These are phyloP conservation scores for Fomitiporia mediterranea DNA, from an alignment of 1,284 basidiomycete species.

Conservation along the genomic window DNA sequence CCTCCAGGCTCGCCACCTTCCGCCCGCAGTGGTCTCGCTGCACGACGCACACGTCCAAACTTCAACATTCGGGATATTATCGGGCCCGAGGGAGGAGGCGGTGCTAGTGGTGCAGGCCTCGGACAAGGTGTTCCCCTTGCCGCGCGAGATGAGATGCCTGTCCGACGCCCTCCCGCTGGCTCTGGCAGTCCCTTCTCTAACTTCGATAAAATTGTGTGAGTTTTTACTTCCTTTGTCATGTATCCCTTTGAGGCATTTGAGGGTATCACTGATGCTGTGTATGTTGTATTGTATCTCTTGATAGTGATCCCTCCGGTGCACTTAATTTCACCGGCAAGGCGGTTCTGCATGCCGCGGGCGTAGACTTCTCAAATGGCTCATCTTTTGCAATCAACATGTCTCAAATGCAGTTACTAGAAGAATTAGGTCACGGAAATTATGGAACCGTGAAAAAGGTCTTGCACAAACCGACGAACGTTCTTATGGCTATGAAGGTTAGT, in stretches of 20 bases:
- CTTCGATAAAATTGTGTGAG: conserved; percentile 92
- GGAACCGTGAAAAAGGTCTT: conserved; percentile 95
- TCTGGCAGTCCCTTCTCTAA: conserved; percentile 84
- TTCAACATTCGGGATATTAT: conserved; percentile 63
- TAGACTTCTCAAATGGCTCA: conserved; percentile 91
- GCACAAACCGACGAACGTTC: conserved; percentile 91
- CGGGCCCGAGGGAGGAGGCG: conserved; percentile 37
- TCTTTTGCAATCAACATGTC: conserved; percentile 96
- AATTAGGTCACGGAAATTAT: conserved; percentile 95
- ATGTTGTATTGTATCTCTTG: conserved; percentile 16
- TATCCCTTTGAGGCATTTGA: conserved; percentile 10
- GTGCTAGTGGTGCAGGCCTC: conserved; percentile 60
- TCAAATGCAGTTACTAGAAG: conserved; percentile 87
- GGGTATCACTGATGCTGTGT: conserved; percentile 12
- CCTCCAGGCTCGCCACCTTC: conserved; percentile 27
- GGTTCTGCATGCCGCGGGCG: conserved; percentile 86
- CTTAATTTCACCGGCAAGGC: conserved; percentile 95
- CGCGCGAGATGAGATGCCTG: conserved; percentile 33
- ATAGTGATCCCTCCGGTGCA: conserved; percentile 87
- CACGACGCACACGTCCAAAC: conserved; percentile 50
- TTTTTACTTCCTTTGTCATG: conserved; percentile 23
- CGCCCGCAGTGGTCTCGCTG: conserved; percentile 37
- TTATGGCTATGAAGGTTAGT: conserved; percentile 97
- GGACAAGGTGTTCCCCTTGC: conserved; percentile 58
- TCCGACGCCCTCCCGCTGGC: conserved; percentile 39